Evolutionary conservation across 2,329 filamentous ascomycete genomes (phyloP), one percentile per base, ranked within the genome.

Genomic region (Orbilia oligospora): DNA sequence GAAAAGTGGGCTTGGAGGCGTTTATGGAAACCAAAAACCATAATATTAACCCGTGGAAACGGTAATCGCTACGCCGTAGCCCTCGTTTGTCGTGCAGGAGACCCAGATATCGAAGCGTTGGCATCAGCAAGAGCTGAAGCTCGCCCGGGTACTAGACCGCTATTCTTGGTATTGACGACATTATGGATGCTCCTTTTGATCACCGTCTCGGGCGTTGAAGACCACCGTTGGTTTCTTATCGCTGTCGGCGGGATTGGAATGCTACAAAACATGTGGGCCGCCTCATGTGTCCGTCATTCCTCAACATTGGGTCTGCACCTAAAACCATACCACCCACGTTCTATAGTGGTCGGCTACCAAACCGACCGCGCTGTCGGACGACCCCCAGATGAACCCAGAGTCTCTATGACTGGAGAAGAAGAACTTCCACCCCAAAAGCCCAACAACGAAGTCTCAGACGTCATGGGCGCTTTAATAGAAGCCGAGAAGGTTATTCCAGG

Each of bases 1-100:
- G 87, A 87, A 81, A 87, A 87, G 79, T 86, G 84, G 83, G 83
- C 84, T 0, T 86, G 84, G 80, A 83, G 84, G 16, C 78, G 71
- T 1, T 73, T 81, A 5, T 79, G 81, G n/a, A 80, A 81, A 16
- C 66, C 76, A 27, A 83, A 84, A 63, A 84, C 81, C 0, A 80
- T 83, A n/a, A 71, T 83, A 1, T 71, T 87, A 9, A 86, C 85
- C 0, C 73, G 81, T 0, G 86, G 86, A 0, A 87, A 86, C 76
- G 86, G 86, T 4, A 81, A 79, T 10, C 84, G 83, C 69, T 83
- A 87, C 81, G 84, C 83, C 1, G 83, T 87, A 27, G 83, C 86
- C 1, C 83, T 87, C 9, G 76, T 83, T 0, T 83, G 84, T 3
- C 68, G 81, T 5, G 83, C 82, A 0, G 51, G 81, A 0, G 84